Conservation (phyloP, 108 stramenopile genomes). For the Nitzschia sp. region DNA sequence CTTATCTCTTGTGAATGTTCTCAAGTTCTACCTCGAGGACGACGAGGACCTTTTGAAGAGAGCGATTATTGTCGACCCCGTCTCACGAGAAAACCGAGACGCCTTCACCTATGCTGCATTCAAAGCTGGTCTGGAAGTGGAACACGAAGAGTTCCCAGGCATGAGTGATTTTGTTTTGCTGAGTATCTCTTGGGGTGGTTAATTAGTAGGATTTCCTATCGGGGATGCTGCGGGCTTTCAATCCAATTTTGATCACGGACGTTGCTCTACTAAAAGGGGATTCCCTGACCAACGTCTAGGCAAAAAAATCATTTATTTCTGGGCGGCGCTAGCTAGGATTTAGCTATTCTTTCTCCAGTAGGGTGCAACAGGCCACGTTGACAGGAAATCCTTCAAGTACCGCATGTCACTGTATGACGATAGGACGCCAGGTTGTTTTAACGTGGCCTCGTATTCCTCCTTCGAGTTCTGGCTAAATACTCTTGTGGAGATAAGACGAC, state of each 20-base stretch:
- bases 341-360: conserved; percentile 65
- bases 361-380: conserved; percentile 72
- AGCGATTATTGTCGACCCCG: conserved; percentile 34
- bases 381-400: conserved; percentile 74
- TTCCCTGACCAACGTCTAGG: no score
- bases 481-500: conserved; percentile 68
- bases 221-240: no score
- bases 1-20: conserved; percentile 13
- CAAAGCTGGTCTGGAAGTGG: conserved; percentile 27
- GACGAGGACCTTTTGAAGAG: conserved; percentile 1
- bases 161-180: conserved; percentile 24
- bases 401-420: conserved; percentile 72
- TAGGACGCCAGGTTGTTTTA: conserved; percentile 66
- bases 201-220: no score
- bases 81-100: conserved; percentile 17
- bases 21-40: conserved; percentile 19
- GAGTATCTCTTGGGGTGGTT: background rate
- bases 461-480: conserved; percentile 72
- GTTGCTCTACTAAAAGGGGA: no score
- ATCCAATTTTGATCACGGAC: no score
- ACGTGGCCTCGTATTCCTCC: conserved; percentile 60
- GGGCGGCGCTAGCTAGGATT: no score
- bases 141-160: conserved; percentile 17
- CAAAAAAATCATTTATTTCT: no score
- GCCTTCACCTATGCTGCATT: conserved; percentile 13